phyloP scores from a whole-genome alignment of 2,329 filamentous ascomycete species.

The Paecilomyces fulvus region DNA sequence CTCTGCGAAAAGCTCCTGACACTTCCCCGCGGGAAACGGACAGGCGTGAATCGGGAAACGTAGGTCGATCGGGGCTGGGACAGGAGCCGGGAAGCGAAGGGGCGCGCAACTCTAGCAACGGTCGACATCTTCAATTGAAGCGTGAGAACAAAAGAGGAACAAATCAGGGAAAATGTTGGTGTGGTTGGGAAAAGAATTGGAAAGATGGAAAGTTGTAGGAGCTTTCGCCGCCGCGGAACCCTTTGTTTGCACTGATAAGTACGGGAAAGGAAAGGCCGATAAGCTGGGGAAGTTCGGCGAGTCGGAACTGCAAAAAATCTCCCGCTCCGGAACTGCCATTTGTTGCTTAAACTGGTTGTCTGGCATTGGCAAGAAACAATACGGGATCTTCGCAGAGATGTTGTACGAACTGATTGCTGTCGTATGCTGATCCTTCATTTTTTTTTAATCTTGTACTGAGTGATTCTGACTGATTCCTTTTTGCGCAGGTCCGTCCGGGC shows the following conservation, averaged over 20 bases:
- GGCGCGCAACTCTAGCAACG: constrained; percentile 26
- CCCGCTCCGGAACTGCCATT: neutral
- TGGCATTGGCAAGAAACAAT: neutral
- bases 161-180: neutral
- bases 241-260: neutral
- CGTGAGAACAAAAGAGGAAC: neutral
- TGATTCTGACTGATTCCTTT: constrained; percentile 8
- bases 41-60: constrained; percentile 18
- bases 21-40: constrained; percentile 34
- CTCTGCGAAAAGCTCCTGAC: constrained; percentile 34
- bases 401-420: constrained; percentile 96
- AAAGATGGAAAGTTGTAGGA: neutral
- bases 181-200: constrained; percentile 5
- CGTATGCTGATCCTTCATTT: constrained; percentile 47
- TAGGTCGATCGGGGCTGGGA: constrained; percentile 23
- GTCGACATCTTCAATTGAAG: constrained; percentile 27
- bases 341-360: neutral
- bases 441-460: neutral
- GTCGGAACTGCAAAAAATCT: neutral
- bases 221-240: neutral
- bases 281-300: neutral
- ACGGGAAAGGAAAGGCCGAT: neutral
- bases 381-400: constrained; percentile 48
- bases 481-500: constrained; percentile 76
- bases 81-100: constrained; percentile 28